Evolutionary conservation across 2,329 filamentous ascomycete species (phyloP).

Genomic region (Fusarium fracticaudum): DNA sequence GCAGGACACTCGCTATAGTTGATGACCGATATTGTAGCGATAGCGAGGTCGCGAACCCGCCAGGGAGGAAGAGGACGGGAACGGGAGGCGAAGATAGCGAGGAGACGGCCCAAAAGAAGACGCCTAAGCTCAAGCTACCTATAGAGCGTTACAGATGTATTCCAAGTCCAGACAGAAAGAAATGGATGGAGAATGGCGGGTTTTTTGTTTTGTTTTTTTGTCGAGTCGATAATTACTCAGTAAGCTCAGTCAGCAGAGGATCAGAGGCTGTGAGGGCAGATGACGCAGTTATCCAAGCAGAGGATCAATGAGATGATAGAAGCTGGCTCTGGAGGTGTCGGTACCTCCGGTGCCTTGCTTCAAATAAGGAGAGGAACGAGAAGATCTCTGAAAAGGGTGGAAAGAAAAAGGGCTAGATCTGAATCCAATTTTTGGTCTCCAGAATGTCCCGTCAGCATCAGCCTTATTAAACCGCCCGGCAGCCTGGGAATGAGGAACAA

Average conservation of each 20-base stretch:
- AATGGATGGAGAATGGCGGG: not conserved
- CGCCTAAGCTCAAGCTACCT: not conserved
- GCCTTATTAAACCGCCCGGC: constrained; percentile 30
- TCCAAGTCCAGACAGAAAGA: not conserved
- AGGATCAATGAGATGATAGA: not conserved
- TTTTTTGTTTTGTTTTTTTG: not conserved
- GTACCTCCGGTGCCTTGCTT: constrained; percentile 18
- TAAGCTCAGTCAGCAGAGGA: constrained; percentile 26
- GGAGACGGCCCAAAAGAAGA: not conserved
- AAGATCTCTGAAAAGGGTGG: constrained; percentile 7
- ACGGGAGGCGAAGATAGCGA: not conserved
- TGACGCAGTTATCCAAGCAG: constrained; percentile 19
- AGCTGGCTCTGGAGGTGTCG: constrained; percentile 14
- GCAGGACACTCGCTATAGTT: not conserved
- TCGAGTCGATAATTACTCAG: not conserved
- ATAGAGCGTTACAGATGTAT: not conserved
- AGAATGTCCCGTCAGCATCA: constrained; percentile 31
- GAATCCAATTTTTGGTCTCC: constrained; percentile 16
- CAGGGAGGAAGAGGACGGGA: constrained; percentile 1
- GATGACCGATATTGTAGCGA: not conserved
- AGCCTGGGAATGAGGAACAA: not conserved
- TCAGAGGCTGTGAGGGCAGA: constrained; percentile 9
- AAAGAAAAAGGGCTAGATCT: constrained; percentile 7
- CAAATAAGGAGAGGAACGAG: constrained; percentile 16
- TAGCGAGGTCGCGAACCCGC: not conserved